Evolutionary conservation across 75 land plant species (phyloP).

Genomic region (Cupressus sempervirens): DNA sequence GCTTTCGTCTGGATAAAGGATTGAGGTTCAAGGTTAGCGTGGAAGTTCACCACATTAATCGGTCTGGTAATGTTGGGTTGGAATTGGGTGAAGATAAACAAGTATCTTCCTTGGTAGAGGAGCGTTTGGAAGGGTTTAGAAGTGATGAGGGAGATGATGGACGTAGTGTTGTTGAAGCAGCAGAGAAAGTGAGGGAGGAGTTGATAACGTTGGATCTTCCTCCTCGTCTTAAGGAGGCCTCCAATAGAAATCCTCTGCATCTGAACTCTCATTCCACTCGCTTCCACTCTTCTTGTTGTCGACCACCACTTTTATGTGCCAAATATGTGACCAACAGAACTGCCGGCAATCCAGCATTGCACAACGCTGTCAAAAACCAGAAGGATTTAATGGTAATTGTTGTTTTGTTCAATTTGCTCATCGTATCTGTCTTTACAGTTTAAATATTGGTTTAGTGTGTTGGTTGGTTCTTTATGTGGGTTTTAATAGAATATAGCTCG

Average conservation of each 20-base stretch:
- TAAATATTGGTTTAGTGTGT: no score
- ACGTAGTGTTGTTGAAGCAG: not conserved
- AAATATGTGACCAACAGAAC: not conserved
- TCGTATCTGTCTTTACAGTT: no score
- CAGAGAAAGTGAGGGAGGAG: not conserved
- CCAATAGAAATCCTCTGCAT: not conserved
- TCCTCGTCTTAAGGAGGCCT: not conserved
- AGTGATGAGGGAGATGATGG: not conserved
- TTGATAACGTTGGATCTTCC: not conserved
- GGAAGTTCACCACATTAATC: not conserved
- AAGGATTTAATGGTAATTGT: not conserved
- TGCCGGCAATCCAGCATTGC: not conserved
- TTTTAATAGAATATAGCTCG: no score
- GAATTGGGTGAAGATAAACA: not conserved
- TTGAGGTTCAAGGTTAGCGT: not conserved
- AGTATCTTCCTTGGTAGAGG: not conserved
- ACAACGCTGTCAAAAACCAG: not conserved
- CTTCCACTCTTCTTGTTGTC: no score
- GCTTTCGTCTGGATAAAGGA: not conserved
- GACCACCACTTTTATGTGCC: not conserved
- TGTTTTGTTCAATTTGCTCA: no score
- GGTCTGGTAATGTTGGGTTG: not conserved
- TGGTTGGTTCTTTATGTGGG: no score
- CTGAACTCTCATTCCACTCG: not conserved
- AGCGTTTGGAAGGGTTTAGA: not conserved